Evolutionary conservation across 2,329 filamentous ascomycete genomes (phyloP).

Genomic region (Escovopsis weberi): DNA sequence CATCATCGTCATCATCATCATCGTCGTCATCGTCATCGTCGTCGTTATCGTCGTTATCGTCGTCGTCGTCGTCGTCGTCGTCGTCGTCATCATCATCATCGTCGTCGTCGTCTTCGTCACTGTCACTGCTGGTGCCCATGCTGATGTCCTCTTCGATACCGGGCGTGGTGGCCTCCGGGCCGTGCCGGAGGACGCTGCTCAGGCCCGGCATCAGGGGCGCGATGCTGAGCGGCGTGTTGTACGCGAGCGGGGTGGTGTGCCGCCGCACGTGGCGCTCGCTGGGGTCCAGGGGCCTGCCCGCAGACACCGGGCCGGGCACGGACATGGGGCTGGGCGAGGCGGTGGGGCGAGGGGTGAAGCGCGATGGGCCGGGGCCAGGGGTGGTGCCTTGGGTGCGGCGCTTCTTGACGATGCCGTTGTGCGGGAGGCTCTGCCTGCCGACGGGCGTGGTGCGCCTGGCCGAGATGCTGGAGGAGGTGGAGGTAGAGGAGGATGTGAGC

Average conservation of each 20-base stretch:
- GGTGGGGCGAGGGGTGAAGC: slow-evolving; percentile 42
- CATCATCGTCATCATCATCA: slow-evolving; percentile 7
- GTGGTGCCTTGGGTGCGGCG: slow-evolving; percentile 37
- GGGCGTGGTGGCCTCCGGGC: slow-evolving; percentile 15
- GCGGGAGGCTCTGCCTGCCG: slow-evolving; percentile 8
- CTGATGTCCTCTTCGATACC: too few species aligned
- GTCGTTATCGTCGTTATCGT: slow-evolving; percentile 11
- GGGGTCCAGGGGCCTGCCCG: too few species aligned
- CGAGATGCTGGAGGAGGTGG: too few species aligned
- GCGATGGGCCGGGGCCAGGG: slow-evolving; percentile 8
- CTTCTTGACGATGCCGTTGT: slow-evolving; percentile 27
- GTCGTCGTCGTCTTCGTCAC: too few species aligned
- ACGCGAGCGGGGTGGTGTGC: slow-evolving; percentile 47
- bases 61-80: slow-evolving; percentile 19
- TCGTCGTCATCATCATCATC: slow-evolving; percentile 6
- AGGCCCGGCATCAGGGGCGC: slow-evolving; percentile 30
- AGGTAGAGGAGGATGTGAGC: too few species aligned
- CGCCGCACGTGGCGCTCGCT: slow-evolving; percentile 16
- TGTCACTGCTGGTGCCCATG: too few species aligned
- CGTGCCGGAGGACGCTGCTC: slow-evolving; percentile 15
- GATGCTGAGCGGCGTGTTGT: slow-evolving; percentile 61
- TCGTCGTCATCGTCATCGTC: slow-evolving; percentile 10
- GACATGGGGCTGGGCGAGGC: slow-evolving; percentile 30
- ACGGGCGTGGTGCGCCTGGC: too few species aligned
- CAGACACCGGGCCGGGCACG: slow-evolving; percentile 4